A percentile compares a stretch with the other conserved stretches of the same genome.
phyloP scores from a whole-genome alignment of 2,329 filamentous ascomycete species.

The Bipolaris sorokiniana region DNA sequence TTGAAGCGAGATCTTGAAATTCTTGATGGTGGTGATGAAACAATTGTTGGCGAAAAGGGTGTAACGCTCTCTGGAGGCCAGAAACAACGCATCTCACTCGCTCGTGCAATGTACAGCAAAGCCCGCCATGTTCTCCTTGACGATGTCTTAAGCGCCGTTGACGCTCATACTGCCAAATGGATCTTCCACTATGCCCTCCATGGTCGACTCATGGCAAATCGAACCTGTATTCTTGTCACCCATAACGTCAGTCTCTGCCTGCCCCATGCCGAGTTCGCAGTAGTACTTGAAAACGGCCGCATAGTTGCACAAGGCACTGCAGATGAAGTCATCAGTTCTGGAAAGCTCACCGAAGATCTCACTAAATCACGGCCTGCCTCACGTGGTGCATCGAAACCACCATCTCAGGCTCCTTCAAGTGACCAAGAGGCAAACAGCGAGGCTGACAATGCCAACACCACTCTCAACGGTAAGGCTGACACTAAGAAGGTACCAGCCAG shows the following conservation, averaged over 20 bases:
- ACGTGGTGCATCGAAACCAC: constrained; percentile 70
- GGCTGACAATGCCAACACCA: constrained; percentile 53
- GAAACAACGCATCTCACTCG: constrained; percentile 95
- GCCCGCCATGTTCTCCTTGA: constrained; percentile 90
- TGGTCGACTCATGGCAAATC: constrained; percentile 83
- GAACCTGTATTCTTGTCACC: constrained; percentile 94
- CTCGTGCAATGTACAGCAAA: constrained; percentile 95
- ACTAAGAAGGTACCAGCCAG: constrained; percentile 59
- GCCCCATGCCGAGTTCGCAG: constrained; percentile 78
- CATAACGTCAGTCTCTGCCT: constrained; percentile 92
- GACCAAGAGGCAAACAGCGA: constrained; percentile 57
- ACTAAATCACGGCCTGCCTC: constrained; percentile 76
- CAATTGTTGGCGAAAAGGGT: constrained; percentile 94
- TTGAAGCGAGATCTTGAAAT: constrained; percentile 91
- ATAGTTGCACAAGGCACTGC: constrained; percentile 78
- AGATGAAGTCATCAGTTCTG: constrained; percentile 80
- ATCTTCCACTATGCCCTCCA: constrained; percentile 94
- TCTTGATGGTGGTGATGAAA: constrained; percentile 89
- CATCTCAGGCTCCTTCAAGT: constrained; percentile 79
- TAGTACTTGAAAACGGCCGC: constrained; percentile 86
- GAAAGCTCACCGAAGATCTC: constrained; percentile 85
- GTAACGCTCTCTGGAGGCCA: constrained; percentile 96
- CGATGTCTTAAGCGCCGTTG: constrained; percentile 94
- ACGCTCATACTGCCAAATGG: constrained; percentile 97
- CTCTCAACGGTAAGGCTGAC: constrained; percentile 52